Conservation (phyloP, 2,329 filamentous ascomycete species). For the Colletotrichum sp. region DNA sequence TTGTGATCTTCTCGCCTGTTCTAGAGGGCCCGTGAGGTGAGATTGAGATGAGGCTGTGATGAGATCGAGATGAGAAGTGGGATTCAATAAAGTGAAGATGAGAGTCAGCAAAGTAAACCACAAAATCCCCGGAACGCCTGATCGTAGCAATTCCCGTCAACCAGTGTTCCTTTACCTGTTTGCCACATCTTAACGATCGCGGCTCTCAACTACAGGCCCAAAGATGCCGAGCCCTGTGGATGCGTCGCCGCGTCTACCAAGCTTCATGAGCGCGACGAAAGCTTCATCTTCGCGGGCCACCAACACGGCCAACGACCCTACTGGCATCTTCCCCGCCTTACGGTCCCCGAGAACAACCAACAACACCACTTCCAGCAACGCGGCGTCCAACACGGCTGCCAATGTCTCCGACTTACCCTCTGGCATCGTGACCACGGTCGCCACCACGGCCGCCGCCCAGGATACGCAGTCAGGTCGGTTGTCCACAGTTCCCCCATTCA, state of each 20-base stretch:
- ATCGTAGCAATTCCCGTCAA: not conserved
- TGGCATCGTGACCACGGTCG: not conserved
- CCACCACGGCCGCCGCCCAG: not conserved
- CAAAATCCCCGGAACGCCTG: not conserved
- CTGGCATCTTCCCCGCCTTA: not conserved
- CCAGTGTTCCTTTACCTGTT: not conserved
- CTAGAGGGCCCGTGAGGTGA: not conserved
- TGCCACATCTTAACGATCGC: not conserved
- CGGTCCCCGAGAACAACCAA: not conserved
- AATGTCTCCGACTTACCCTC: not conserved
- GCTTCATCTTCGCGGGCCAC: not conserved
- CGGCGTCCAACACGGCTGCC: not conserved
- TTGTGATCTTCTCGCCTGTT: not conserved
- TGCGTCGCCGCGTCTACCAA: not conserved
- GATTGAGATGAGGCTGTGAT: not conserved
- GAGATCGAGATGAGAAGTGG: not conserved
- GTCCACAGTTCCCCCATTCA: not conserved
- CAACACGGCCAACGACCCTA: not conserved
- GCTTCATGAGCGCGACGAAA: not conserved
- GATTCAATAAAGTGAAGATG: not conserved
- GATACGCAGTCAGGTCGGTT: not conserved
- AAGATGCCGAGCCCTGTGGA: not conserved
- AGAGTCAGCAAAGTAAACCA: not conserved
- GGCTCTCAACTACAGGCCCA: not conserved
- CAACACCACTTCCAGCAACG: not conserved